These are phyloP conservation scores for Pleomassaria siparia DNA, from an alignment of 2,329 filamentous ascomycete species.

Conservation along the genomic window DNA sequence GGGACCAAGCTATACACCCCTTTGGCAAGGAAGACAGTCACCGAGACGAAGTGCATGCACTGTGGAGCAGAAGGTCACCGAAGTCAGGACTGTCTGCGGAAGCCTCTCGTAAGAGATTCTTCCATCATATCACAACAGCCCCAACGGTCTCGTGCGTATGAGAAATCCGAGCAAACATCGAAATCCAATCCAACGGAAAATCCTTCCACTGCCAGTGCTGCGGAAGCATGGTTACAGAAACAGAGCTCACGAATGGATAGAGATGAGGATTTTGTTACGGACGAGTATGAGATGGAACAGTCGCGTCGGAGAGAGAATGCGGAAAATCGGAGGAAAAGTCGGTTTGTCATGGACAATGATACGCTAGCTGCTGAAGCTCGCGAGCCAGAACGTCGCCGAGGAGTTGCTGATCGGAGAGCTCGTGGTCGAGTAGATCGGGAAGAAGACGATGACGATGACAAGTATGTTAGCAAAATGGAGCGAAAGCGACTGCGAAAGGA, in stretches of 20 bases:
- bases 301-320: slow-evolving; percentile 20
- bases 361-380: slow-evolving; percentile 29
- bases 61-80: slow-evolving; percentile 29
- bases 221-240: slow-evolving; percentile 28
- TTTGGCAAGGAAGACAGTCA: slow-evolving; percentile 23
- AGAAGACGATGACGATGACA: slow-evolving; percentile 21
- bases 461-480: slow-evolving; percentile 27
- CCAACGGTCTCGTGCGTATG: background rate
- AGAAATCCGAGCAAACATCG: background rate
- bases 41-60: slow-evolving; percentile 31
- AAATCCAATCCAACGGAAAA: slow-evolving; percentile 1
- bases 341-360: slow-evolving; percentile 29
- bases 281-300: slow-evolving; percentile 15
- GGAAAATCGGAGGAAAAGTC: slow-evolving; percentile 24
- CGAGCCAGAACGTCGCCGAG: slow-evolving; percentile 30
- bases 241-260: slow-evolving; percentile 16
- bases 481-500: slow-evolving; percentile 36
- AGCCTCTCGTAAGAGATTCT: slow-evolving; percentile 27
- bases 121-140: no score
- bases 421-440: slow-evolving; percentile 22
- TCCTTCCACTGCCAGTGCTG: slow-evolving; percentile 29
- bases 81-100: slow-evolving; percentile 26
- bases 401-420: slow-evolving; percentile 13
- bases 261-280: slow-evolving; percentile 10
- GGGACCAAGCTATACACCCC: slow-evolving; percentile 21